These are phyloP conservation scores for Tarenaya hassleriana DNA, from an alignment of 345 rosid genomes.

Conservation along the genomic window DNA sequence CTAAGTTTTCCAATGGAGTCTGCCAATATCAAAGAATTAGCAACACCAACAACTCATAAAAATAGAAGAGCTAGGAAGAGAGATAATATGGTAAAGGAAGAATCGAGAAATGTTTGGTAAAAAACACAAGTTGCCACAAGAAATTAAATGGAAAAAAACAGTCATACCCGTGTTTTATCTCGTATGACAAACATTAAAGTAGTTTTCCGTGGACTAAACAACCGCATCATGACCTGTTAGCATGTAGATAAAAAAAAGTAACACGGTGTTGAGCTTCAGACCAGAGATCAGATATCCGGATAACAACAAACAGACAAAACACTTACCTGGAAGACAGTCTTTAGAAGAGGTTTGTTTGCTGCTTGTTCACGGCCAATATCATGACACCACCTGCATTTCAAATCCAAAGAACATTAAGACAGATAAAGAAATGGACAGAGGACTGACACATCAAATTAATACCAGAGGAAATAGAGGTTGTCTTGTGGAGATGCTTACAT, in stretches of 20 bases:
- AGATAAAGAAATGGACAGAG: constrained; percentile 8
- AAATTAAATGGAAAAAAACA: constrained; percentile 3
- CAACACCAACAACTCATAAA: constrained; percentile 19
- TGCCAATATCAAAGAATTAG: constrained; percentile 35
- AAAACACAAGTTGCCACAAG: no score
- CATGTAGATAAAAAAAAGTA: constrained; percentile 23
- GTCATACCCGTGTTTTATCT: constrained; percentile 88
- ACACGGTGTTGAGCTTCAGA: constrained; percentile 3
- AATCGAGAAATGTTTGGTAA: constrained; percentile 7
- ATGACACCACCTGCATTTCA: constrained; percentile 90
- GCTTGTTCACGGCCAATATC: constrained; percentile 99
- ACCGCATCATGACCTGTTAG: constrained; percentile 93
- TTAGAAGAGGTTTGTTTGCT: constrained; percentile 95
- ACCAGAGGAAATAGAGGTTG: constrained; percentile 3
- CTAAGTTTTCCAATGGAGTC: constrained; percentile 94
- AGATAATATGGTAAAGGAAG: not conserved
- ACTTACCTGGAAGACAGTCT: constrained; percentile 95
- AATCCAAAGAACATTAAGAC: constrained; percentile 18
- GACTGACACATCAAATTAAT: not conserved
- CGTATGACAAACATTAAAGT: constrained; percentile 97
- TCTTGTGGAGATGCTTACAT: constrained; percentile 53
- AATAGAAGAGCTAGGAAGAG: no score
- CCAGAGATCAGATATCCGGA: constrained; percentile 15
- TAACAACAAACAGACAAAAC: constrained; percentile 13
- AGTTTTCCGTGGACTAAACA: constrained; percentile 98